Conservation (phyloP, 2,329 filamentous ascomycete genomes). For the Fusarium zealandicum region DNA sequence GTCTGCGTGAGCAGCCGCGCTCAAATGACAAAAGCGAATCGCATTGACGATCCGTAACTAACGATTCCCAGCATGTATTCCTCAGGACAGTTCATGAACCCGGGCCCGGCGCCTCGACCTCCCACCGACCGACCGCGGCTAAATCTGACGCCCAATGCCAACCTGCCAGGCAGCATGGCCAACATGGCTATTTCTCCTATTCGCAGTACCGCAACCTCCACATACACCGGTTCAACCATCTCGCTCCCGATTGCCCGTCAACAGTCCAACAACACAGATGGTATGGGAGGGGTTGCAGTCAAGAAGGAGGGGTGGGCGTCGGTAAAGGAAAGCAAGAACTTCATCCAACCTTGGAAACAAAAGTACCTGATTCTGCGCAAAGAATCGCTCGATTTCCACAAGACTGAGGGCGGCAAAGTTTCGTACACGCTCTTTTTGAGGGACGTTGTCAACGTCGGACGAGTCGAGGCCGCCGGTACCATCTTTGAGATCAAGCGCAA, state of each 20-base stretch:
- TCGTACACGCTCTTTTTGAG: slow-evolving; percentile 85
- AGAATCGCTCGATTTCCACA: slow-evolving; percentile 92
- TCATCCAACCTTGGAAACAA: slow-evolving; percentile 87
- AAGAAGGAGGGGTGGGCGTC: slow-evolving; percentile 85
- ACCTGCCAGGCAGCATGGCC: slow-evolving; percentile 79
- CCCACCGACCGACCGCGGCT: slow-evolving; percentile 85
- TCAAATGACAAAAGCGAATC: background rate
- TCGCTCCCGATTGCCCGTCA: slow-evolving; percentile 72
- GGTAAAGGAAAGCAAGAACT: slow-evolving; percentile 89
- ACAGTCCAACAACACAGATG: slow-evolving; percentile 66
- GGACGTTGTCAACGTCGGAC: slow-evolving; percentile 87
- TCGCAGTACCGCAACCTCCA: slow-evolving; percentile 67
- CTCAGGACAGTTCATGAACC: slow-evolving; percentile 87
- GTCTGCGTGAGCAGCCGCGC: slow-evolving; percentile 9
- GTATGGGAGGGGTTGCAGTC: slow-evolving; percentile 72
- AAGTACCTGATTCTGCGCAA: slow-evolving; percentile 92
- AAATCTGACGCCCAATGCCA: slow-evolving; percentile 77
- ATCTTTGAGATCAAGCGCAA: slow-evolving; percentile 92
- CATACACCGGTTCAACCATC: slow-evolving; percentile 60
- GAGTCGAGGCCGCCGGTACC: slow-evolving; percentile 88
- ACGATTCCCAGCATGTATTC: slow-evolving; percentile 59
- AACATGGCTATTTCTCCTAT: slow-evolving; percentile 79
- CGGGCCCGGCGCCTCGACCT: slow-evolving; percentile 90
- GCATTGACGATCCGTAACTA: slow-evolving; percentile 20
- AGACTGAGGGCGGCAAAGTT: slow-evolving; percentile 86